Evolutionary conservation across 768 basidiomycete species (phyloP).

Genomic region (Boletus eberwhitei): DNA sequence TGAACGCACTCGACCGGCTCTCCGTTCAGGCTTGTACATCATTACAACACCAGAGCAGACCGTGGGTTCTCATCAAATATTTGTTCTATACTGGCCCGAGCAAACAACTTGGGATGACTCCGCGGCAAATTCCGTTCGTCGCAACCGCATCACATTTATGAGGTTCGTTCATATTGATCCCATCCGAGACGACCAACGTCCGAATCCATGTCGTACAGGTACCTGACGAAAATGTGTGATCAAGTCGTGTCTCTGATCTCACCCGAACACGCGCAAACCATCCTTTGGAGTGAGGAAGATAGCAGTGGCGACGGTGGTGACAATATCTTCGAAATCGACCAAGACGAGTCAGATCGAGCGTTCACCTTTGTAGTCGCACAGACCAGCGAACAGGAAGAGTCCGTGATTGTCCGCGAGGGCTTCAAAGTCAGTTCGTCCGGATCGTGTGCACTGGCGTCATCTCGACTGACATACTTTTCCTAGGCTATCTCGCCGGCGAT

Average conservation of each 20-base stretch:
- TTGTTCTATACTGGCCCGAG: slow-evolving; percentile 62
- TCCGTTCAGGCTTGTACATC: slow-evolving; percentile 24
- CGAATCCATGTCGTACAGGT: slow-evolving; percentile 33
- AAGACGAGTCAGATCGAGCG: slow-evolving; percentile 45
- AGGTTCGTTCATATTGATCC: slow-evolving; percentile 34
- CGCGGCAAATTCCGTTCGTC: slow-evolving; percentile 39
- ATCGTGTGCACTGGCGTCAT: not conserved
- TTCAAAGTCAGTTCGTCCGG: slow-evolving; percentile 40
- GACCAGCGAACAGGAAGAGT: slow-evolving; percentile 54
- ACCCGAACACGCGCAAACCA: slow-evolving; percentile 39
- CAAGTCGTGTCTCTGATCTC: slow-evolving; percentile 53
- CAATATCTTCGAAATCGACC: slow-evolving; percentile 29
- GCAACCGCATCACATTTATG: slow-evolving; percentile 62
- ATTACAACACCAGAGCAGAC: slow-evolving; percentile 6
- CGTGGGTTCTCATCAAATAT: slow-evolving; percentile 27
- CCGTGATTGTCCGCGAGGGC: slow-evolving; percentile 40
- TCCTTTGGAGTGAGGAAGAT: slow-evolving; percentile 43
- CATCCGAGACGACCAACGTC: not conserved
- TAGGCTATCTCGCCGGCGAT: slow-evolving; percentile 17
- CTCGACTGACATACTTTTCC: not conserved
- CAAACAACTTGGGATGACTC: slow-evolving; percentile 55
- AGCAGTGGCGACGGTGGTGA: slow-evolving; percentile 28
- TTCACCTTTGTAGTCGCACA: slow-evolving; percentile 54
- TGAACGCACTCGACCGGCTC: slow-evolving; percentile 5
- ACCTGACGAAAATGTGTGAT: slow-evolving; percentile 57